These are phyloP conservation scores for Suillus brevipes DNA, from an alignment of 768 basidiomycete species.

Conservation along the genomic window DNA sequence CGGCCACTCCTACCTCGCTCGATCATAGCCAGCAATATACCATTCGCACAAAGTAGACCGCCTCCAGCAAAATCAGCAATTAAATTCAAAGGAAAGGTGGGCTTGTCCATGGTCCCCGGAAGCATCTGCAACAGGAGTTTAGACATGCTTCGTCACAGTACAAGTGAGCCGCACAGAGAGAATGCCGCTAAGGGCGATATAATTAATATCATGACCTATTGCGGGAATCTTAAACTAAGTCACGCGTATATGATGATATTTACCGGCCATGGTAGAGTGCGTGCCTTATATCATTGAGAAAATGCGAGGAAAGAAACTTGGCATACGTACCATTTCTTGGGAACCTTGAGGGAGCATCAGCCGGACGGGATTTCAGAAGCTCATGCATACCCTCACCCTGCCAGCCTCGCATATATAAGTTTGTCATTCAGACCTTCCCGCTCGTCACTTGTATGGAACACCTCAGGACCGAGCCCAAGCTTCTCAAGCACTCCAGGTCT, in stretches of 20 bases:
- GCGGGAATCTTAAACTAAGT: slow-evolving; percentile 2
- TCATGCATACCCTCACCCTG: slow-evolving; percentile 51
- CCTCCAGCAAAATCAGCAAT: slow-evolving; percentile 85
- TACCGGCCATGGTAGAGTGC: slow-evolving; percentile 77
- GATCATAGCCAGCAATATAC: slow-evolving; percentile 73
- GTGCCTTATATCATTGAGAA: slow-evolving; percentile 47
- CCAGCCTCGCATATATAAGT: slow-evolving; percentile 73
- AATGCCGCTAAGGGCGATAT: slow-evolving; percentile 76
- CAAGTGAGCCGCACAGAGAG: slow-evolving; percentile 51
- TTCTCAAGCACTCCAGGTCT: slow-evolving; percentile 81
- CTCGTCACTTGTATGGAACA: slow-evolving; percentile 57
- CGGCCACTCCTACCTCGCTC: slow-evolving; percentile 63
- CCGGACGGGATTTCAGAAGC: slow-evolving; percentile 2
- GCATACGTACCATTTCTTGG: slow-evolving; percentile 55
- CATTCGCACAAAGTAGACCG: slow-evolving; percentile 67
- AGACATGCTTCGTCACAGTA: not conserved
- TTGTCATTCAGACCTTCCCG: slow-evolving; percentile 54
- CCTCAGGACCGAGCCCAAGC: slow-evolving; percentile 72
- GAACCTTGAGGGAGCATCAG: slow-evolving; percentile 42
- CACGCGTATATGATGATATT: slow-evolving; percentile 16
- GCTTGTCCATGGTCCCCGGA: slow-evolving; percentile 62
- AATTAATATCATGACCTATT: slow-evolving; percentile 82
- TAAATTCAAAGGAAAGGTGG: slow-evolving; percentile 71
- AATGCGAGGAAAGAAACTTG: not conserved
- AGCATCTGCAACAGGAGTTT: slow-evolving; percentile 49